Conservation (phyloP, 2,329 filamentous ascomycete genomes). For the Verticillium nonalfalfae region DNA sequence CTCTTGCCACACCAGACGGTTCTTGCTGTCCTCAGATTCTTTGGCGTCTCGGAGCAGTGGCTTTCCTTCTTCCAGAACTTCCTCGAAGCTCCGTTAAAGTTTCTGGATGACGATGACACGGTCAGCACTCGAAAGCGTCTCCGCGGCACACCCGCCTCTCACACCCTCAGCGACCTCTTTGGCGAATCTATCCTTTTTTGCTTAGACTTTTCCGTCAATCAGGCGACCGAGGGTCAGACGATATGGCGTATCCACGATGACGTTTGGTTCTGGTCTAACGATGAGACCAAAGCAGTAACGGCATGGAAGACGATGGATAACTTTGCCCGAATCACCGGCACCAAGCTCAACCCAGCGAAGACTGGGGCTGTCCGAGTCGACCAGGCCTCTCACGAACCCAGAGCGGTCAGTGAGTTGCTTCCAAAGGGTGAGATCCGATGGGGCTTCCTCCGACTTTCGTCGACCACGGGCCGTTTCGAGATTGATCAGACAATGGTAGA, state of each 20-base stretch:
- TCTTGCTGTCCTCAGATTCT: slow-evolving; percentile 47
- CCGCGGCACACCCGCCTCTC: slow-evolving; percentile 53
- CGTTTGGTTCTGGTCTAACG: slow-evolving; percentile 58
- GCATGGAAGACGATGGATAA: slow-evolving; percentile 53
- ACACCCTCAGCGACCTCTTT: slow-evolving; percentile 52
- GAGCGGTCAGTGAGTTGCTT: slow-evolving; percentile 24
- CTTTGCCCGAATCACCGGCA: slow-evolving; percentile 49
- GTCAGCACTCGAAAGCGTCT: slow-evolving; percentile 36
- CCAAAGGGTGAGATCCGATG: slow-evolving; percentile 44
- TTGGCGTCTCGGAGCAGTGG: slow-evolving; percentile 52
- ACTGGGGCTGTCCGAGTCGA: slow-evolving; percentile 40
- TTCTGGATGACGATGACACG: slow-evolving; percentile 44
- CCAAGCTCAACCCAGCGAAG: slow-evolving; percentile 46
- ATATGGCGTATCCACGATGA: slow-evolving; percentile 58
- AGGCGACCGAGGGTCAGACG: slow-evolving; percentile 42
- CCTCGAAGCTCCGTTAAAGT: slow-evolving; percentile 52
- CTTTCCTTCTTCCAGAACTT: slow-evolving; percentile 53
- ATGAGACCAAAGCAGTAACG: slow-evolving; percentile 42
- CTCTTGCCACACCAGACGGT: slow-evolving; percentile 50
- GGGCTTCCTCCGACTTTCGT: slow-evolving; percentile 51
- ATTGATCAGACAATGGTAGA: slow-evolving; percentile 56
- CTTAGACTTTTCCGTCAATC: slow-evolving; percentile 59
- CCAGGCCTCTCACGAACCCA: slow-evolving; percentile 6
- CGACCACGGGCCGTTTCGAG: slow-evolving; percentile 44
- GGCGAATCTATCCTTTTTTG: slow-evolving; percentile 57